These are phyloP conservation scores for Trichoderma harzianum DNA, from an alignment of 2,329 filamentous ascomycete species.

Conservation along the genomic window DNA sequence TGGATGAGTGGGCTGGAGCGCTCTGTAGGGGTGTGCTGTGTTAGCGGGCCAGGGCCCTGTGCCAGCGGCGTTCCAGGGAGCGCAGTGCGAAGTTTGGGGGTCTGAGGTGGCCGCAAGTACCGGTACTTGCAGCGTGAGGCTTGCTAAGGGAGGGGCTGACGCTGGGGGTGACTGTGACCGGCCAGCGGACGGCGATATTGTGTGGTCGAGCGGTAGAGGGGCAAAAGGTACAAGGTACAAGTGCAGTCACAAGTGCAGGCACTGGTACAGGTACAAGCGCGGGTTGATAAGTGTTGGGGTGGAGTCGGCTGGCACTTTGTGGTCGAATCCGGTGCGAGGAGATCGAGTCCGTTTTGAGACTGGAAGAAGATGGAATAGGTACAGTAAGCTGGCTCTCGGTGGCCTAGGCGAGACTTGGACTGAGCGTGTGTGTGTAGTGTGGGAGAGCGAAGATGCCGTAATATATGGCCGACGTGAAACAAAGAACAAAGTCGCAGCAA, in stretches of 20 bases:
- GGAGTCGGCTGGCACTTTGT: not conserved
- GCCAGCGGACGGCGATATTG: not conserved
- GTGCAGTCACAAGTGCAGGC: not conserved
- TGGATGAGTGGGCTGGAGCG: slow-evolving; percentile 16
- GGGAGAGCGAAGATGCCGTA: slow-evolving; percentile 9
- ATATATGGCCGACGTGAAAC: not conserved
- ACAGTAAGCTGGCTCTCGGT: not conserved
- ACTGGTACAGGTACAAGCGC: not conserved
- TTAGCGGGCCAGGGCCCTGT: slow-evolving; percentile 10
- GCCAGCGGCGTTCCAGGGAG: slow-evolving; percentile 8
- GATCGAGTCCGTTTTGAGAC: not conserved
- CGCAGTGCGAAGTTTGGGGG: not conserved
- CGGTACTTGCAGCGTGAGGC: not conserved
- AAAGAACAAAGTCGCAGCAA: not conserved
- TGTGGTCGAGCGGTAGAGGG: not conserved
- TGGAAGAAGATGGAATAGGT: not conserved
- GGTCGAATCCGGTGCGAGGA: slow-evolving; percentile 12
- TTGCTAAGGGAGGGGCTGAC: not conserved
- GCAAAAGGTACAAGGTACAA: not conserved
- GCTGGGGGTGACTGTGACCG: not conserved
- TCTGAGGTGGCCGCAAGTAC: not conserved
- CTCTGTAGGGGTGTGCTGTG: not conserved
- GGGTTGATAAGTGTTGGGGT: not conserved
- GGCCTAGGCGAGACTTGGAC: not conserved
- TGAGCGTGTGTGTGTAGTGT: not conserved